Percentiles rank a stretch among this genome's conserved stretches.
Evolutionary conservation across 805 yeast species (phyloP).

Genomic region (Lipomyces kockii): DNA sequence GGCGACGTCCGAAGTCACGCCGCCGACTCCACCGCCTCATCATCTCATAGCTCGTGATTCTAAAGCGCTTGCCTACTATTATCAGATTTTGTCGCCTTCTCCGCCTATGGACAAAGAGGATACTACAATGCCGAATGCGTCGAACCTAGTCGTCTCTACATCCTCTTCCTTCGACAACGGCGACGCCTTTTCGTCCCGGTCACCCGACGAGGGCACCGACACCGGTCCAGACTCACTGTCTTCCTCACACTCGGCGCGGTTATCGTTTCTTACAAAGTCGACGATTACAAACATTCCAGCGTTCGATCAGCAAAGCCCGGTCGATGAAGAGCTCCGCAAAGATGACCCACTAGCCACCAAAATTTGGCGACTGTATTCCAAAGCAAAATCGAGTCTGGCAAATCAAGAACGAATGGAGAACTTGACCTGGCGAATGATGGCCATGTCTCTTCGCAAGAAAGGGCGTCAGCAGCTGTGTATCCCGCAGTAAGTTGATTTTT

Average conservation of each 20-base stretch:
- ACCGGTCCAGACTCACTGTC: slow-evolving; percentile 28
- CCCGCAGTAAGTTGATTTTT: neutral
- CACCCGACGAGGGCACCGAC: slow-evolving; percentile 19
- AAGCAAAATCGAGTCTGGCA: slow-evolving; percentile 75
- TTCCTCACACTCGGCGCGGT: slow-evolving; percentile 28
- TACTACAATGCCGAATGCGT: slow-evolving; percentile 1
- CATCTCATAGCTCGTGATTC: neutral
- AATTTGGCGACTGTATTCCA: slow-evolving; percentile 77
- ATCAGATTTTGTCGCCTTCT: slow-evolving; percentile 3
- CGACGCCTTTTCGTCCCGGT: slow-evolving; percentile 11
- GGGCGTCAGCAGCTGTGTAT: slow-evolving; percentile 20
- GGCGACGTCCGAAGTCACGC: neutral
- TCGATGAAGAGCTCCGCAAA: slow-evolving; percentile 5
- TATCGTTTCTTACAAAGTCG: slow-evolving; percentile 27
- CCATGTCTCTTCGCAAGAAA: slow-evolving; percentile 45
- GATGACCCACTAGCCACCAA: slow-evolving; percentile 33
- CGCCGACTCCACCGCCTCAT: slow-evolving; percentile 13
- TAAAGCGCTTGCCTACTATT: neutral
- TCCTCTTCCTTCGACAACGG: slow-evolving; percentile 1
- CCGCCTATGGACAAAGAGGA: slow-evolving; percentile 4
- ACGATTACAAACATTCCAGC: slow-evolving; percentile 7
- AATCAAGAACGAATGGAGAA: slow-evolving; percentile 79
- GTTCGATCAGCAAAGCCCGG: neutral
- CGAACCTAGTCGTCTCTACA: slow-evolving; percentile 3
- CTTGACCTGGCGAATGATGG: slow-evolving; percentile 87